Percentiles rank a stretch among this genome's conserved stretches.
These are phyloP conservation scores for Parastagonospora avenae DNA, from an alignment of 2,329 filamentous ascomycete genomes.

Conservation along the genomic window DNA sequence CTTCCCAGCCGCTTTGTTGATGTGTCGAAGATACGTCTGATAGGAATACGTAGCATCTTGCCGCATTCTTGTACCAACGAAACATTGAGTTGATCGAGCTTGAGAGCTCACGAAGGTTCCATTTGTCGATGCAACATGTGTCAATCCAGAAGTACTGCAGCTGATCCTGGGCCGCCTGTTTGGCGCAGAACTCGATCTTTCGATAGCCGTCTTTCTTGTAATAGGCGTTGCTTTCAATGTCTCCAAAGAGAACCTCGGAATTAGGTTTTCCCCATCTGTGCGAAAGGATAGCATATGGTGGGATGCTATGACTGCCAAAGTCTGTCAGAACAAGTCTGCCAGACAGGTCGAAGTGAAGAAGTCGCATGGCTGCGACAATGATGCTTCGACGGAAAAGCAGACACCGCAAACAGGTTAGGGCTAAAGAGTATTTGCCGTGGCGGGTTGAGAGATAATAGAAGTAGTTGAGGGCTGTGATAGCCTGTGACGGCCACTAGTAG, in stretches of 20 bases:
- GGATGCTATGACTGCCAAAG: too few relatives aligned
- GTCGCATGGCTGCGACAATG: too few relatives aligned
- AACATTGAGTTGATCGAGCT: conserved; percentile 1
- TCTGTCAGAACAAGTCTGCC: too few relatives aligned
- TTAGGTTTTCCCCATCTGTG: conserved; percentile 3
- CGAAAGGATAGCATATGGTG: conserved; percentile 3
- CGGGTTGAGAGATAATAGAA: too few relatives aligned
- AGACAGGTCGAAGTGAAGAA: too few relatives aligned
- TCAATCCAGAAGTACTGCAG: conserved; percentile 9
- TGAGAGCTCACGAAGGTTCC: not conserved
- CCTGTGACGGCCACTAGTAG: too few relatives aligned
- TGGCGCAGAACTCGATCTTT: conserved; percentile 5
- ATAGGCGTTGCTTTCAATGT: not conserved
- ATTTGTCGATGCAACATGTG: conserved; percentile 5
- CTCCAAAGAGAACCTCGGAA: not conserved
- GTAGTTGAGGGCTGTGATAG: too few relatives aligned
- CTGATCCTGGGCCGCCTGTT: conserved; percentile 3
- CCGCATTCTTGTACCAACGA: conserved; percentile 1
- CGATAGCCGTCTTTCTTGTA: conserved; percentile 1
- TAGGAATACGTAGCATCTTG: conserved; percentile 7
- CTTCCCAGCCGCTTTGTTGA: not conserved
- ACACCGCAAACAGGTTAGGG: too few relatives aligned
- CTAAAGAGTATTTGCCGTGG: too few relatives aligned
- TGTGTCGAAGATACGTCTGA: conserved; percentile 6
- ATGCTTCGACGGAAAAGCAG: too few relatives aligned